Evolutionary conservation across 768 basidiomycete species (phyloP).

Genomic region (Jaapia argillacea): DNA sequence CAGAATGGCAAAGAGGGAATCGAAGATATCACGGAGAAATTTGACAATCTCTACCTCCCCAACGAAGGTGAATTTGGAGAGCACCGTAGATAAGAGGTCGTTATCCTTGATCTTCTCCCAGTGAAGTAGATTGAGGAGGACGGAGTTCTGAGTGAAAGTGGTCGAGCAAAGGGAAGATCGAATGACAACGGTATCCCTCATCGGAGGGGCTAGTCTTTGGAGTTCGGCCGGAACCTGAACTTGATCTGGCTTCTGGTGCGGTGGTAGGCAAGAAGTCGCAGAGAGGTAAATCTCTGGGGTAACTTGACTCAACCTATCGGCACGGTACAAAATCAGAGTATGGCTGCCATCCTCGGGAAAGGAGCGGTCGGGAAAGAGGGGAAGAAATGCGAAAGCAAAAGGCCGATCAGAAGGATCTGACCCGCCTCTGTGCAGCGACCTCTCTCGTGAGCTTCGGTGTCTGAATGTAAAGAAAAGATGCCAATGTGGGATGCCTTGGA

Average conservation of each 20-base stretch:
- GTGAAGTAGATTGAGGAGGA: constrained; percentile 66
- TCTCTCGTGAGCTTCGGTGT: constrained; percentile 50
- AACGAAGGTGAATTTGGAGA: constrained; percentile 84
- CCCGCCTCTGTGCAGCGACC: constrained; percentile 24
- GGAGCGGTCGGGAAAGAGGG: constrained; percentile 68
- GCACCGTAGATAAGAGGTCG: constrained; percentile 56
- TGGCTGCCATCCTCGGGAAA: constrained; percentile 90
- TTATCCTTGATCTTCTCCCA: constrained; percentile 69
- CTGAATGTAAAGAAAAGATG: constrained; percentile 95
- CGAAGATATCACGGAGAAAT: constrained; percentile 84
- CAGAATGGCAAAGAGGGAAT: constrained; percentile 86
- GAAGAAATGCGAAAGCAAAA: constrained; percentile 90
- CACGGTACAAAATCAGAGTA: constrained; percentile 72
- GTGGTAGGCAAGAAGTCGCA: constrained; percentile 48
- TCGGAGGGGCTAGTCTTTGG: constrained; percentile 51
- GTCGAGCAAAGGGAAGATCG: constrained; percentile 91
- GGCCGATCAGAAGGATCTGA: constrained; percentile 52
- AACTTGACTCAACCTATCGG: constrained; percentile 58
- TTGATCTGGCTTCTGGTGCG: constrained; percentile 53
- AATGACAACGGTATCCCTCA: constrained; percentile 71
- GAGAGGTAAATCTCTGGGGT: constrained; percentile 63
- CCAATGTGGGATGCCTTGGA: constrained; percentile 60
- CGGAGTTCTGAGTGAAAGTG: constrained; percentile 82
- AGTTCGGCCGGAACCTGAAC: constrained; percentile 48
- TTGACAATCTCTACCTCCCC: constrained; percentile 94